Evolutionary conservation across 805 yeast genomes (phyloP), one percentile per base, ranked within the genome.

Genomic region (Suhomyces prunicola): DNA sequence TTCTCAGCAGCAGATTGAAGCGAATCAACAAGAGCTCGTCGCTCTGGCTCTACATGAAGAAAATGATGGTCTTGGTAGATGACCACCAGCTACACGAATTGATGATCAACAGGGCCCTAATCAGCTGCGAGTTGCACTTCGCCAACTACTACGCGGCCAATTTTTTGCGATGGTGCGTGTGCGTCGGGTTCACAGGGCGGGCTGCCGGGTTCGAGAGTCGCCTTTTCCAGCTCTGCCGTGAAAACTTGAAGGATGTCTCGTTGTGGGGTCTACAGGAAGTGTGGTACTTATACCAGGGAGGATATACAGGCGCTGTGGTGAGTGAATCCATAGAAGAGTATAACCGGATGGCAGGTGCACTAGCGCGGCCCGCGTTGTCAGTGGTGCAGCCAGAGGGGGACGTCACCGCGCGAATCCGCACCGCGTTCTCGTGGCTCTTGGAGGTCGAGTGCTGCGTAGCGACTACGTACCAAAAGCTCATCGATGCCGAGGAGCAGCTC

Each of bases 21-120:
- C 59, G 71, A 42, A 69, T 75, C 55, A 75, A 75, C 60, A 75
- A 75, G 56, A 73, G 76, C 56, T 65, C 77, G 6, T 60, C 71
- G 12, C 60, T 75, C 8, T 75, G 77, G 78, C 58, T 53, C 33
- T 63, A 69, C 60, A 54, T 73, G 47, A 69, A 66, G 53, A 66
- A 65, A 53, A 50, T 69, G 27, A 51, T 54, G 9, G 40, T 57
- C 13, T 7, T 19, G 27, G 45, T 6, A 26, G 47, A 27, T 29
- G 6, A 22, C 13, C 19, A 22, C 15, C 27, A 44, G 12, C 10
- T n/a, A 12, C 33, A 56, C 7, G 10, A 35, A 24, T 15, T 26
- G 10, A 39, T 61, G 5, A 31, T 66, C 5, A 49, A 47, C 19
- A 48, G 71, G 29, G 49, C 64, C 9, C 52, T 73, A 22, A 61